Base-by-base conservation (phyloP, 768 basidiomycete species). In the Phylloporus sp. region DNA sequence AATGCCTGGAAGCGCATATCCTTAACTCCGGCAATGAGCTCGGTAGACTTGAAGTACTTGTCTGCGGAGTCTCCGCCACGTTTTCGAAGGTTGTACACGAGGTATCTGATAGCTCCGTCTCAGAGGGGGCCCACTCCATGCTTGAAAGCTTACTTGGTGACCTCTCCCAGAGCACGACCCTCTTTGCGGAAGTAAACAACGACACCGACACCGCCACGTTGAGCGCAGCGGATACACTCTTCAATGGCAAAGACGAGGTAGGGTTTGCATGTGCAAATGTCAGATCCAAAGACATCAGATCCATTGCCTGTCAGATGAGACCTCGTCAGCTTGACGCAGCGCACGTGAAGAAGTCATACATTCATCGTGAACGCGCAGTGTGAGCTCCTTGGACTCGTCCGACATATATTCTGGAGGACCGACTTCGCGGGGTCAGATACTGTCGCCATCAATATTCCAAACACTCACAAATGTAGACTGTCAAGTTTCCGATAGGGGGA, bases 61-160 rank as follows among this genome's bases (percentile, higher is more conserved):
- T 92, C 86, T 1, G 95, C 95, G 1, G 82, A 83, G 70, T 98
- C 95, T 6, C 93, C 94, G 4, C 88, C 90, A 39, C 95, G 86
- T 72, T 98, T 97, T 52, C 95, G 86, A 10, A 94, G 80, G 72
- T 98, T 98, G 71, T 98, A 98, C 7, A 97, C 95, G 42, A 95
- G 81, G 70, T 94, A 92, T 61, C 85, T 91, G 52, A 34, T 22
- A 22, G 39, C 35, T 53, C 38, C 29, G 12, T 50, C 13, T 53
- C 27, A 34, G 18, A 48, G 29, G 31, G 40, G 41, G 8, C 18
- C 16, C 23, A 9, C 8, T 40, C 31, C 24, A 40, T 18, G 45
- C 28, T n/a, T 9, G 5, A 22, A 44, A 27, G 73, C 77, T 56
- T 60, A 89, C 82, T 92, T 93, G 40, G 91, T 92, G 12, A 95